Percentiles rank a stretch among this genome's conserved stretches.
Conservation (phyloP, 805 yeast genomes). For the Candida chauliodis region DNA sequence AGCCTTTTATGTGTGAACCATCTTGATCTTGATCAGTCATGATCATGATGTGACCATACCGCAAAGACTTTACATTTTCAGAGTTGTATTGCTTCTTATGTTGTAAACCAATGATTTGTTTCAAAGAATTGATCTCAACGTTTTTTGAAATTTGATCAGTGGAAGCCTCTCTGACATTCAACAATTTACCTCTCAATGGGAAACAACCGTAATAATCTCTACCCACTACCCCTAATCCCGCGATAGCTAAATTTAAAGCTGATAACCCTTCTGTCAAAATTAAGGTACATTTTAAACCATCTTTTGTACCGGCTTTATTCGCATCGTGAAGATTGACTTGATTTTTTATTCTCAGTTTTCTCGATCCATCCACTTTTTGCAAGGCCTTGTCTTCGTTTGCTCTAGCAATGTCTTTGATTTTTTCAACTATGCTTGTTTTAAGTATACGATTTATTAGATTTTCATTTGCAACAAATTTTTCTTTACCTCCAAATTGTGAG, state of each 20-base stretch:
- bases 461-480: constrained; percentile 65
- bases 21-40: constrained; percentile 99
- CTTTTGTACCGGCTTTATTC: constrained; percentile 90
- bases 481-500: constrained; percentile 83
- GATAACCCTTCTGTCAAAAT: constrained; percentile 97
- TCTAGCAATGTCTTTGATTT: constrained; percentile 77
- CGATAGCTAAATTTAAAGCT: constrained; percentile 86
- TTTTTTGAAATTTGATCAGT: constrained; percentile 93
- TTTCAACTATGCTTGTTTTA: constrained; percentile 69
- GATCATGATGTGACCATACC: constrained; percentile 97
- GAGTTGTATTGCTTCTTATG: constrained; percentile 74
- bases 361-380: constrained; percentile 83
- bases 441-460: constrained; percentile 66
- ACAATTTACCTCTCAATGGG: constrained; percentile 90
- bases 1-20: constrained; percentile 96
- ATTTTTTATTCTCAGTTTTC: constrained; percentile 81
- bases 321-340: constrained; percentile 93
- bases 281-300: constrained; percentile 87
- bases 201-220: constrained; percentile 93
- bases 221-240: constrained; percentile 93
- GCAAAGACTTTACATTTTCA: constrained; percentile 63
- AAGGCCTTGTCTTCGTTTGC: constrained; percentile 85
- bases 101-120: constrained; percentile 92
- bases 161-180: constrained; percentile 94
- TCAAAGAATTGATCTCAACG: constrained; percentile 90